A percentile compares a stretch with the other conserved stretches of the same genome.
Evolutionary conservation across 768 basidiomycete genomes (phyloP).

Genomic region (Lactarius sanguifluus): DNA sequence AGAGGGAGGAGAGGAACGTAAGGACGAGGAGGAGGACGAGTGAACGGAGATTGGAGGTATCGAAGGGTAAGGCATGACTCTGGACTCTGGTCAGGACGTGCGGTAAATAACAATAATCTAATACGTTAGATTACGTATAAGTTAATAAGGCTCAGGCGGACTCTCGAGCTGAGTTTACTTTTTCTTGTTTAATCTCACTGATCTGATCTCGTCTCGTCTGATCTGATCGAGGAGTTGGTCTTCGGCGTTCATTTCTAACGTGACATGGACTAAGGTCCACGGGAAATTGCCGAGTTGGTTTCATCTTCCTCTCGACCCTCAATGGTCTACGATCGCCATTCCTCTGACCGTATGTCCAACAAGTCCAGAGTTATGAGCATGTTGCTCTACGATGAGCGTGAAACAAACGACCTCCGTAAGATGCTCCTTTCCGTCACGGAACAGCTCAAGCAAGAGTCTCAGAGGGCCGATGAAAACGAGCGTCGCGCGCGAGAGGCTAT

Average conservation of each 20-base stretch:
- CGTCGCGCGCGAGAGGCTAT: conserved; percentile 36
- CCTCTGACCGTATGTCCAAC: conserved; percentile 27
- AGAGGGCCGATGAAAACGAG: conserved; percentile 40
- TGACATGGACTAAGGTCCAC: conserved; percentile 13
- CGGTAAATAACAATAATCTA: conserved; percentile 5
- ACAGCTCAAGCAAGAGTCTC: conserved; percentile 40
- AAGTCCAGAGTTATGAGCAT: conserved; percentile 28
- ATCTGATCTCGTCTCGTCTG: neutral
- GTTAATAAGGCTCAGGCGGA: conserved; percentile 15
- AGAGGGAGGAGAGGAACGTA: conserved; percentile 8
- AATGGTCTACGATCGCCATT: conserved; percentile 12
- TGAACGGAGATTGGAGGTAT: conserved; percentile 17
- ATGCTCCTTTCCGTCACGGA: conserved; percentile 40
- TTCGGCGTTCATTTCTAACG: neutral
- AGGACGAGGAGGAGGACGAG: conserved; percentile 13
- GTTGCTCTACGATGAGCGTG: conserved; percentile 44
- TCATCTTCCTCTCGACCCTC: conserved; percentile 16
- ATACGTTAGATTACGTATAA: neutral
- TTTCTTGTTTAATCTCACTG: neutral
- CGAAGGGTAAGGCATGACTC: conserved; percentile 21
- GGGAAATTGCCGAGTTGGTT: neutral
- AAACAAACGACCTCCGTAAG: conserved; percentile 42
- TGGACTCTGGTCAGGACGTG: neutral
- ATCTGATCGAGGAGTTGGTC: conserved; percentile 2
- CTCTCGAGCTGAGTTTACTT: conserved; percentile 26